These are phyloP conservation scores for Sutorius eximius DNA, from an alignment of 1,284 basidiomycete species.

Conservation along the genomic window DNA sequence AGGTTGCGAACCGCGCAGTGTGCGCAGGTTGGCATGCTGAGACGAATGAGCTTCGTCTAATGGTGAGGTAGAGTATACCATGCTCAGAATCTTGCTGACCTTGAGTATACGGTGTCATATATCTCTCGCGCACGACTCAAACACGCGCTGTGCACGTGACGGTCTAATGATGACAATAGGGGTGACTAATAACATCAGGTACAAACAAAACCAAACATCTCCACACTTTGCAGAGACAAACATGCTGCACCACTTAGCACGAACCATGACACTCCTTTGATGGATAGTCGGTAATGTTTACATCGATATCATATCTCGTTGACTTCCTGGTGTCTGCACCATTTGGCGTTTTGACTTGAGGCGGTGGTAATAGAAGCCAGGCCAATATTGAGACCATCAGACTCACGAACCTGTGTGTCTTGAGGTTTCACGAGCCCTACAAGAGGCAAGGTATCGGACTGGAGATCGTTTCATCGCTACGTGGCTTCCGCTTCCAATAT, in stretches of 20 bases:
- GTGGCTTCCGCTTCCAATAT: neutral
- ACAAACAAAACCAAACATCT: no score
- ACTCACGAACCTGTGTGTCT: neutral
- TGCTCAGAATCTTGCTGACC: neutral
- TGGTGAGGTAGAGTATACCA: constrained; percentile 14
- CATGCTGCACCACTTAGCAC: no score
- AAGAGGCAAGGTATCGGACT: neutral
- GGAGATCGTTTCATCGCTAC: neutral
- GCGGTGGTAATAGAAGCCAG: neutral
- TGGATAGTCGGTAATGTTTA: neutral
- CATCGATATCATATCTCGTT: neutral
- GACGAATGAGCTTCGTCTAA: constrained; percentile 8
- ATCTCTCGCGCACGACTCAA: neutral
- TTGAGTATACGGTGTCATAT: neutral
- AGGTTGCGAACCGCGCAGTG: constrained; percentile 39
- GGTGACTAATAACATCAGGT: no score
- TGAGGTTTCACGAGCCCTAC: no score
- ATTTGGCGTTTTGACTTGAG: neutral
- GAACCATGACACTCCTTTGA: no score
- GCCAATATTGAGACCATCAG: neutral
- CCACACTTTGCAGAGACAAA: no score
- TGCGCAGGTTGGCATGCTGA: constrained; percentile 12
- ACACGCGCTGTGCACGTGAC: constrained; percentile 14
- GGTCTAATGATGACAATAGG: neutral
- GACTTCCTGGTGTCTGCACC: neutral